Conservation (phyloP, 2,329 filamentous ascomycete species). For the Claviceps pazoutovae region DNA sequence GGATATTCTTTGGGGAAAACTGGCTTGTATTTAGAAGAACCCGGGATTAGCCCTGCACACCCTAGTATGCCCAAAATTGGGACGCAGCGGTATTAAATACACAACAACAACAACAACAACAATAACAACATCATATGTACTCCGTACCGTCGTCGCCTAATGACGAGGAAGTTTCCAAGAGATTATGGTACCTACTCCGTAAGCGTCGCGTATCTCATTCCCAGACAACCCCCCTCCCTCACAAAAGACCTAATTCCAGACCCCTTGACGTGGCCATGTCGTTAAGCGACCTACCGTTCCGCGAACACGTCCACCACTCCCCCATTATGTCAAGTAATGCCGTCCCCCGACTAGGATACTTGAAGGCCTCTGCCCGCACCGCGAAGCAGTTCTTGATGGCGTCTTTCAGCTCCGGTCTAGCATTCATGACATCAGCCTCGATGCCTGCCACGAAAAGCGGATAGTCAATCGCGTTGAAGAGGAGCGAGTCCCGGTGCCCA, state of each 20-base stretch:
- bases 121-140: too few species aligned
- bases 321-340: background rate
- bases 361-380: background rate
- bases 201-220: too few species aligned
- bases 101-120: too few species aligned
- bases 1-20: too few species aligned
- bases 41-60: too few species aligned
- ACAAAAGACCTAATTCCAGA: slow-evolving; percentile 2
- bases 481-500: background rate
- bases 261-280: background rate
- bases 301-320: background rate
- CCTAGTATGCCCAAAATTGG: too few species aligned
- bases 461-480: slow-evolving; percentile 3
- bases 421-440: background rate
- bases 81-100: too few species aligned
- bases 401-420: background rate
- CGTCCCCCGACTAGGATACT: background rate
- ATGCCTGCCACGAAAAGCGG: slow-evolving; percentile 1
- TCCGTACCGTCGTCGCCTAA: too few species aligned
- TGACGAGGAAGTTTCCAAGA: too few species aligned
- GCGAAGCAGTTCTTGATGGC: slow-evolving; percentile 1
- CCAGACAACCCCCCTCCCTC: background rate
- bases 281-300: background rate
- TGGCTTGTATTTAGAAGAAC: too few species aligned
- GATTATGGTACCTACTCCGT: too few species aligned